Conservation (phyloP, 164 flowering plant genomes). For the Vitis cinerea region DNA sequence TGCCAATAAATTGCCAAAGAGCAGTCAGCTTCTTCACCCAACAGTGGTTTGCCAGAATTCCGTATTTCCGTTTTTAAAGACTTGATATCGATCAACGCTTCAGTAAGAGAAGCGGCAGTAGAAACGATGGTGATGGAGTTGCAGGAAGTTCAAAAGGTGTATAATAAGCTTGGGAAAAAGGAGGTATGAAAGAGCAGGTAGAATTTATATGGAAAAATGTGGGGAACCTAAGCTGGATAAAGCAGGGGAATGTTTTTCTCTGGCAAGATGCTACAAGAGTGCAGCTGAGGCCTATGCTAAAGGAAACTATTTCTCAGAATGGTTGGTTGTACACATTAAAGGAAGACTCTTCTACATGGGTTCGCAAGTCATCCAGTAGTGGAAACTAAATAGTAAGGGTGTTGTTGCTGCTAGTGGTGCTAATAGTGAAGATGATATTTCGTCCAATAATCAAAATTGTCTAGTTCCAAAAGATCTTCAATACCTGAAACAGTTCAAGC, state of each 20-base stretch:
- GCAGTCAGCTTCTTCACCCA: slow-evolving; percentile 15
- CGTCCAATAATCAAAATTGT: too few species aligned
- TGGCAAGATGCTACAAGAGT: slow-evolving; percentile 27
- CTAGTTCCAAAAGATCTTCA: too few species aligned
- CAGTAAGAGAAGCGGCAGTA: slow-evolving; percentile 68
- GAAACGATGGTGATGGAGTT: slow-evolving; percentile 58
- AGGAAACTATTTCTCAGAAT: slow-evolving; percentile 30
- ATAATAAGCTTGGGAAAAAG: slow-evolving; percentile 43
- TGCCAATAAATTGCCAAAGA: background rate
- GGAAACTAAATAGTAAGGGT: slow-evolving; percentile 27
- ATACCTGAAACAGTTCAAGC: too few species aligned
- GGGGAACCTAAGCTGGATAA: slow-evolving; percentile 30
- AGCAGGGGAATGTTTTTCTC: slow-evolving; percentile 49
- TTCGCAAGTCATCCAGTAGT: slow-evolving; percentile 26
- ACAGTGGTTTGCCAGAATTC: slow-evolving; percentile 51
- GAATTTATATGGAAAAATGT: slow-evolving; percentile 34
- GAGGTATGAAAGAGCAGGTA: slow-evolving; percentile 27
- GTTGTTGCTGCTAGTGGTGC: background rate
- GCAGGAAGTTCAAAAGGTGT: slow-evolving; percentile 65
- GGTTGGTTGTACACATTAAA: slow-evolving; percentile 30
- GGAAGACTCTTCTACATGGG: slow-evolving; percentile 36
- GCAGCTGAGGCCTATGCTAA: slow-evolving; percentile 47
- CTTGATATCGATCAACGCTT: slow-evolving; percentile 51
- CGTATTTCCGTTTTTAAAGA: slow-evolving; percentile 72
- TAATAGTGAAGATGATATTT: too few species aligned